These are phyloP conservation scores for Flueggea neowawraea DNA, from an alignment of 441 rosid genomes.

Conservation along the genomic window DNA sequence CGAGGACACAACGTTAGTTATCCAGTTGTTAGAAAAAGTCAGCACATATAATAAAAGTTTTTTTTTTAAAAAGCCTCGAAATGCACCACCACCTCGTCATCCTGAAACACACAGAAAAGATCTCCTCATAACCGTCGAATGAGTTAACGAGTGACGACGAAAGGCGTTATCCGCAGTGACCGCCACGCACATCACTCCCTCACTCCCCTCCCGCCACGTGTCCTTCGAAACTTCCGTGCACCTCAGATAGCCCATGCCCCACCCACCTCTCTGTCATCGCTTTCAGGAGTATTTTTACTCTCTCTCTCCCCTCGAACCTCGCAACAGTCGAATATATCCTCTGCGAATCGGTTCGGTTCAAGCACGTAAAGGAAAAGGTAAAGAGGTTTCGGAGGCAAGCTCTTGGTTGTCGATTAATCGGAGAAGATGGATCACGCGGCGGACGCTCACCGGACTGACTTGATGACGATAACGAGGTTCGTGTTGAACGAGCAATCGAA, in stretches of 20 bases:
- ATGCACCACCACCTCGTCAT: conserved; percentile 14
- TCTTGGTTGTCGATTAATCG: background rate
- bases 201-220: conserved; percentile 53
- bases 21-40: no score
- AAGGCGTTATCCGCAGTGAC: conserved; percentile 41
- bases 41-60: no score
- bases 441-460: conserved; percentile 85
- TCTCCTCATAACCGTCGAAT: conserved; percentile 23
- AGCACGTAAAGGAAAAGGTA: no score
- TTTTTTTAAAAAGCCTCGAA: no score
- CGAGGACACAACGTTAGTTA: no score
- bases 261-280: background rate
- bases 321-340: no score
- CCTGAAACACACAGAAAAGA: conserved; percentile 1
- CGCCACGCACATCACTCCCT: conserved; percentile 34
- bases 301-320: conserved; percentile 19
- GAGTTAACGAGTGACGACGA: conserved; percentile 18
- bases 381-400: no score
- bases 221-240: conserved; percentile 8
- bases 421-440: conserved; percentile 80
- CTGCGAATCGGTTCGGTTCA: no score
- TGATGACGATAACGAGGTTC: conserved; percentile 93
- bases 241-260: background rate
- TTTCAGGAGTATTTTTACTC: conserved; percentile 13
- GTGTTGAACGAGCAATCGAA: conserved; percentile 87